Conservation (phyloP, 176 grass and related monocot genomes). For the Aegilops sharonensis region DNA sequence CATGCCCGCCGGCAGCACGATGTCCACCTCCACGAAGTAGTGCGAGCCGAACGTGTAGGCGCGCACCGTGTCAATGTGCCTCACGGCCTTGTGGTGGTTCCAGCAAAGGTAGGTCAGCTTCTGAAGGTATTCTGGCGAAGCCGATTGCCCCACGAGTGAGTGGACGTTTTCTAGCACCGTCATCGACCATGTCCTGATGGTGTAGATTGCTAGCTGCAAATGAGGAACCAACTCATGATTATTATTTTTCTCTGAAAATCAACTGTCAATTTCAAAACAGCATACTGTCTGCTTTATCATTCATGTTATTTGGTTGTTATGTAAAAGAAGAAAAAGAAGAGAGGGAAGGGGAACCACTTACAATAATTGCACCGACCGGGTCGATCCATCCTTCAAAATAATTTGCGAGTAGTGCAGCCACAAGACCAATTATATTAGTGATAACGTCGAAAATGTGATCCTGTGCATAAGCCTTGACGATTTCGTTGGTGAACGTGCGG, state of each 20-base stretch:
- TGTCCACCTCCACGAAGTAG: constrained; percentile 96
- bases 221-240: neutral
- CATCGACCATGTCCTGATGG: constrained; percentile 87
- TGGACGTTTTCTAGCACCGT: constrained; percentile 94
- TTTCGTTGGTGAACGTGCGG: constrained; percentile 85
- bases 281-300: neutral
- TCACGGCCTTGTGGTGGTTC: constrained; percentile 95
- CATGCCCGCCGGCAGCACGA: constrained; percentile 85
- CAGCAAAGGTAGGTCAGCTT: constrained; percentile 95
- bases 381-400: constrained; percentile 85
- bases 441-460: constrained; percentile 96
- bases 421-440: constrained; percentile 89
- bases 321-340: neutral
- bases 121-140: constrained; percentile 84
- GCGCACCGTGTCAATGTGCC: constrained; percentile 91
- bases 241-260: neutral
- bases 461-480: constrained; percentile 93
- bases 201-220: constrained; percentile 82
- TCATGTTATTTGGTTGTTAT: neutral
- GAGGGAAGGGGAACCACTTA: constrained; percentile 44
- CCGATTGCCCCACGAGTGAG: constrained; percentile 85
- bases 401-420: constrained; percentile 76
- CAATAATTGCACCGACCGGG: constrained; percentile 80
- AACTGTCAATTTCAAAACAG: neutral
- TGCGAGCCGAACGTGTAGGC: constrained; percentile 97